phyloP scores from a whole-genome alignment of 2,329 filamentous ascomycete species.

The Xylariaceae sp. region DNA sequence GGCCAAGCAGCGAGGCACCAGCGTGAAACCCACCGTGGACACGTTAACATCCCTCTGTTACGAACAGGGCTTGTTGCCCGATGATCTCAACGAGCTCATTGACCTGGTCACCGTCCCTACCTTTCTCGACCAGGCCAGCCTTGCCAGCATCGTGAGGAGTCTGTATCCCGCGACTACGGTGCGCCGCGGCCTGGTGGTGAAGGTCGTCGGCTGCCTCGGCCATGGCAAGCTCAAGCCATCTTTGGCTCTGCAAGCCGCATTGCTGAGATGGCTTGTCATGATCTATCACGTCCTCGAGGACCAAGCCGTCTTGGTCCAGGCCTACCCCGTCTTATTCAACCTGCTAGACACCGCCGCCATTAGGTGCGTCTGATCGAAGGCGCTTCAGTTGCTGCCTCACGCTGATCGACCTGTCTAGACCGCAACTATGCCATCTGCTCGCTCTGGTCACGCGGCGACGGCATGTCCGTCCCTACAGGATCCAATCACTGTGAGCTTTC shows the following conservation, averaged over 20 bases:
- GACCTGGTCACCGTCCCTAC: constrained; percentile 59
- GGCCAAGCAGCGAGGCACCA: constrained; percentile 56
- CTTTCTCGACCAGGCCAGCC: constrained; percentile 68
- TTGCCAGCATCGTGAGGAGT: constrained; percentile 61
- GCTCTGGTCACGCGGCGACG: constrained; percentile 72
- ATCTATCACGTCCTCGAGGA: constrained; percentile 65
- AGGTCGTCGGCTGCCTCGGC: constrained; percentile 65
- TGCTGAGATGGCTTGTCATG: constrained; percentile 73
- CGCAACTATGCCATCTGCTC: constrained; percentile 66
- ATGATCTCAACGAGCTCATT: constrained; percentile 55
- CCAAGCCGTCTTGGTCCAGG: constrained; percentile 53
- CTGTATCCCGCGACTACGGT: constrained; percentile 66
- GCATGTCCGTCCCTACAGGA: constrained; percentile 77
- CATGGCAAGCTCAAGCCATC: constrained; percentile 70
- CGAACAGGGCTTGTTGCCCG: constrained; percentile 57
- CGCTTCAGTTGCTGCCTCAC: neutral
- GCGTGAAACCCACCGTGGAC: constrained; percentile 58
- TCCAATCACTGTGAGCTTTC: constrained; percentile 59
- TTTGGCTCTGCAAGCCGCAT: constrained; percentile 58
- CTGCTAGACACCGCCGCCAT: constrained; percentile 73
- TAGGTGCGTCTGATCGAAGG: constrained; percentile 36
- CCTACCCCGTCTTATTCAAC: constrained; percentile 73
- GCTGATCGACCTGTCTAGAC: constrained; percentile 27
- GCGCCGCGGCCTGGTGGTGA: constrained; percentile 52
- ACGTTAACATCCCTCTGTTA: constrained; percentile 56